These are phyloP conservation scores for Malus fusca DNA, from an alignment of 306 rosid genomes.

Conservation along the genomic window DNA sequence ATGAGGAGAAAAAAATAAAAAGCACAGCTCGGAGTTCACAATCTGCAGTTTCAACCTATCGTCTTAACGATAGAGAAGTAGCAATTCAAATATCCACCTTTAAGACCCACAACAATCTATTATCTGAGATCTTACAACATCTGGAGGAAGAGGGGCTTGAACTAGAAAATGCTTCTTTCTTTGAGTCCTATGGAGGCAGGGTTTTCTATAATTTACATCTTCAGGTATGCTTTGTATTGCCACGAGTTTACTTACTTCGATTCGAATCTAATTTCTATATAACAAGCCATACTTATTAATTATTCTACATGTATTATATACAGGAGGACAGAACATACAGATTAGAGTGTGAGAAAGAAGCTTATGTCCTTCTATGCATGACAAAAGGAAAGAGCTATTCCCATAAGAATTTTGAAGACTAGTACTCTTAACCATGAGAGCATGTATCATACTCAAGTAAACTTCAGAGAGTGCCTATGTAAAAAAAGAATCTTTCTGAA, in stretches of 20 bases:
- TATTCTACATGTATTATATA: background rate
- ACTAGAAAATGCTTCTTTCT: constrained; percentile 53
- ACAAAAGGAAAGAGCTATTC: background rate
- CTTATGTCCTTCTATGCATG: background rate
- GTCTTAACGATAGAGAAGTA: constrained; percentile 41
- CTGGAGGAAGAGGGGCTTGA: constrained; percentile 45
- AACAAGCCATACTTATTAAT: too few relatives aligned
- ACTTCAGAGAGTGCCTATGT: too few relatives aligned
- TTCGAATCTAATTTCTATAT: background rate
- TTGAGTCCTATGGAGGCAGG: constrained; percentile 45
- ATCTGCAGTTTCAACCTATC: constrained; percentile 38
- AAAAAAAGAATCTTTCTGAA: too few relatives aligned
- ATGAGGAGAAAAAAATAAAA: background rate
- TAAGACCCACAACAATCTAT: constrained; percentile 7
- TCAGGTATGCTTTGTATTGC: constrained; percentile 18
- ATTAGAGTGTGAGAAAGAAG: constrained; percentile 13
- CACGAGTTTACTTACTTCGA: background rate
- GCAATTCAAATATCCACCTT: constrained; percentile 43
- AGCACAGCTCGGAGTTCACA: constrained; percentile 9
- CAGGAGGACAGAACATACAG: constrained; percentile 13
- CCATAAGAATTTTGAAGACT: too few relatives aligned
- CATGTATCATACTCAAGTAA: too few relatives aligned
- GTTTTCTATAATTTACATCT: constrained; percentile 49
- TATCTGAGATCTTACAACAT: constrained; percentile 37
- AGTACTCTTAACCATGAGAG: too few relatives aligned